Evolutionary conservation across 1,139 yeast genomes (phyloP).

Genomic region (Wickerhamomyces sp.): DNA sequence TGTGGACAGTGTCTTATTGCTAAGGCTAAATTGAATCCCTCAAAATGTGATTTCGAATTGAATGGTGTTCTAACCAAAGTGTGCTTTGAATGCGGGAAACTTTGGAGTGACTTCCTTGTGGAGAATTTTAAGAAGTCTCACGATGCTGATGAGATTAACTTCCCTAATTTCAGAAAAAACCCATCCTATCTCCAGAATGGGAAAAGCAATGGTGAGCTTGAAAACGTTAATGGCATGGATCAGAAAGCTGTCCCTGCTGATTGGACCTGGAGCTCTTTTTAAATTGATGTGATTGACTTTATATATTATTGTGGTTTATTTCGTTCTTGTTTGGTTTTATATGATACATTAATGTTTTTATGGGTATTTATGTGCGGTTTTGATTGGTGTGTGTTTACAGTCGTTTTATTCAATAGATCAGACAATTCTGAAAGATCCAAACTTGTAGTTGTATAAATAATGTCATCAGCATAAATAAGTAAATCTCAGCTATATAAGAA

Average conservation of each 20-base stretch:
- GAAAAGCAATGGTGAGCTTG: too few species aligned
- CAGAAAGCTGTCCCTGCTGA: slow-evolving; percentile 22
- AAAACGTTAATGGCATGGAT: neutral
- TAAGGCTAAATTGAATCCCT: slow-evolving; percentile 16
- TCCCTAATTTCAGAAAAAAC: slow-evolving; percentile 1
- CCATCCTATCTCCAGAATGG: neutral
- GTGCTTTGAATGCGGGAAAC: slow-evolving; percentile 22
- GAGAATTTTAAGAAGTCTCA: slow-evolving; percentile 13
- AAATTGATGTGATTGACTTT: neutral
- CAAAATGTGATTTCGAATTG: slow-evolving; percentile 16
- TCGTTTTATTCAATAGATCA: too few species aligned
- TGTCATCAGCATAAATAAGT: too few species aligned
- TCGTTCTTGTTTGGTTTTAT: too few species aligned
- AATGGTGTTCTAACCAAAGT: slow-evolving; percentile 20
- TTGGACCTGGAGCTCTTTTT: slow-evolving; percentile 26
- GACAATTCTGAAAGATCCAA: too few species aligned
- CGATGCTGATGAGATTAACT: neutral
- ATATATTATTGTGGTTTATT: neutral
- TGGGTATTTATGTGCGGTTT: too few species aligned
- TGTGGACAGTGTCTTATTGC: slow-evolving; percentile 37
- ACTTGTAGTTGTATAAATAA: too few species aligned
- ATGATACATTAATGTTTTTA: too few species aligned
- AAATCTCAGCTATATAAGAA: slow-evolving; percentile 9
- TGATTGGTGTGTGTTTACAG: too few species aligned
- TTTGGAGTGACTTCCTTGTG: slow-evolving; percentile 17